Evolutionary conservation across 2,329 filamentous ascomycete species (phyloP).

Genomic region (Rutstroemia sp.): DNA sequence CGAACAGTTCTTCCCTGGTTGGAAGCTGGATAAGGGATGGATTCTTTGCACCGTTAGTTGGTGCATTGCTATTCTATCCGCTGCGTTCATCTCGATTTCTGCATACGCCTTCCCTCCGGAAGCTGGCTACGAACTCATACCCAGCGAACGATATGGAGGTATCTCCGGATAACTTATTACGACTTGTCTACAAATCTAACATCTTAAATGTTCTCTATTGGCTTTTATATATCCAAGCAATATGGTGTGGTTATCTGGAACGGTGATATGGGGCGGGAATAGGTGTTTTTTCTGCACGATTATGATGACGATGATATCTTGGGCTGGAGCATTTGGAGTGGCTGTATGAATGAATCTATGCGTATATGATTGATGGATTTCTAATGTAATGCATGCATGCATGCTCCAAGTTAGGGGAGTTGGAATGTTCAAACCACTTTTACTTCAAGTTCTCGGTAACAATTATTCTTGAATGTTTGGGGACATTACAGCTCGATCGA

Average conservation of each 20-base stretch:
- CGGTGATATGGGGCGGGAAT: background rate
- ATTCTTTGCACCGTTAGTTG: constrained; percentile 57
- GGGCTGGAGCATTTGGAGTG: background rate
- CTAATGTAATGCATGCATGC: constrained; percentile 1
- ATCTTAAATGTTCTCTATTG: background rate
- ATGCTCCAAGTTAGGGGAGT: background rate
- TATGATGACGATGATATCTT: background rate
- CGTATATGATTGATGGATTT: constrained; percentile 7
- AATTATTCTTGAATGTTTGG: background rate
- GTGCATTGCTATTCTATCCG: constrained; percentile 43
- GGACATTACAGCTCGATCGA: no score
- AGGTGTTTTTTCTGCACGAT: background rate
- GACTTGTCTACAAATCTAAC: background rate
- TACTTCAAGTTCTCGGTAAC: background rate
- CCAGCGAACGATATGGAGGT: constrained; percentile 27
- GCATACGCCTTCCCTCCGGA: constrained; percentile 68
- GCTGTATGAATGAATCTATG: constrained; percentile 4
- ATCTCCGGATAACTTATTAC: background rate
- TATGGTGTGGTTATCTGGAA: background rate
- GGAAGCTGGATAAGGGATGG: constrained; percentile 74
- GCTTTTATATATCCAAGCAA: background rate
- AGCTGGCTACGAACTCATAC: constrained; percentile 78
- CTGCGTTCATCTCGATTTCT: constrained; percentile 54
- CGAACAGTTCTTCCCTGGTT: constrained; percentile 74
- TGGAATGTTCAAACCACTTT: background rate